These are phyloP conservation scores for Tetrapisispora arboricola DNA, from an alignment of 805 yeast species.

Conservation along the genomic window DNA sequence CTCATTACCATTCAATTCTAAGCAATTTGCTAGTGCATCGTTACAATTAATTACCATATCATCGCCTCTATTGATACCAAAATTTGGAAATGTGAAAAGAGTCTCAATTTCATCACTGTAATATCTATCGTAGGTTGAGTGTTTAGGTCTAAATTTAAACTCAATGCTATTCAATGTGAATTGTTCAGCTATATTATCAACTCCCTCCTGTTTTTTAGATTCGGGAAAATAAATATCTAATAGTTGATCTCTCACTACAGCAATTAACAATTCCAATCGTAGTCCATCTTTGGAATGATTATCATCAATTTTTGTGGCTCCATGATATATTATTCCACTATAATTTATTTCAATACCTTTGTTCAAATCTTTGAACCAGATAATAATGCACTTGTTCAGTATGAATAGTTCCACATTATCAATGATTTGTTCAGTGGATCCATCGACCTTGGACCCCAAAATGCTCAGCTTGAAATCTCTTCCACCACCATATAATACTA, in stretches of 20 bases:
- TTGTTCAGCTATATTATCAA: not conserved
- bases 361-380: slow-evolving; percentile 31
- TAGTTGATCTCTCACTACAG: slow-evolving; percentile 21
- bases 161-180: slow-evolving; percentile 21
- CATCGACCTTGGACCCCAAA: slow-evolving; percentile 7
- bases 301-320: slow-evolving; percentile 10
- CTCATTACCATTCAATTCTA: slow-evolving; percentile 18
- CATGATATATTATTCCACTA: slow-evolving; percentile 26
- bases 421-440: not conserved
- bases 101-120: slow-evolving; percentile 28
- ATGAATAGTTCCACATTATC: slow-evolving; percentile 30
- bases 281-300: slow-evolving; percentile 18
- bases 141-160: slow-evolving; percentile 29
- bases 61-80: slow-evolving; percentile 34
- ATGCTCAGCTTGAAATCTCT: slow-evolving; percentile 25
- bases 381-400: slow-evolving; percentile 27
- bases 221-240: slow-evolving; percentile 18
- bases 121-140: slow-evolving; percentile 29
- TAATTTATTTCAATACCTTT: slow-evolving; percentile 33
- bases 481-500: slow-evolving; percentile 35
- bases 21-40: slow-evolving; percentile 30
- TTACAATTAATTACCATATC: slow-evolving; percentile 31
- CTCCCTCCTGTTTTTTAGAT: not conserved
- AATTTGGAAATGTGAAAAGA: slow-evolving; percentile 29
- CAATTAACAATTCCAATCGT: slow-evolving; percentile 17